These are phyloP conservation scores for Yamadazyma ubonensis DNA, from an alignment of 805 yeast genomes.

Conservation along the genomic window DNA sequence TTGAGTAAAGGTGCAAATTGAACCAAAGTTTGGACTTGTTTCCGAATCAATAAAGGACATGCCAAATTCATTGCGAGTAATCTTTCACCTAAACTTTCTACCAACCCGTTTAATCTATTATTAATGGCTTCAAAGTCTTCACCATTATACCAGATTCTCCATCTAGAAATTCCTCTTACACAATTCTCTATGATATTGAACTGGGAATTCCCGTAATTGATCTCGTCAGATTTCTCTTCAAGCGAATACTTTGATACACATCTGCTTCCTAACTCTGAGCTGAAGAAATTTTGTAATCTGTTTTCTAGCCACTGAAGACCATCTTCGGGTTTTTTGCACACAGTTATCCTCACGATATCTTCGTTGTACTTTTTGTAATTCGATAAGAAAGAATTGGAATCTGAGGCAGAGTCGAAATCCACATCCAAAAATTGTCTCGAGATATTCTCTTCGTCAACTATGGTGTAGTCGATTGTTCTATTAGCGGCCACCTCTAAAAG, in stretches of 20 bases:
- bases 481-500: conserved; percentile 75
- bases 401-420: conserved; percentile 88
- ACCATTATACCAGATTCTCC: conserved; percentile 88
- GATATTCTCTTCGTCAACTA: conserved; percentile 61
- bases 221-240: conserved; percentile 62
- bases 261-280: conserved; percentile 63
- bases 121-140: conserved; percentile 54
- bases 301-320: conserved; percentile 80
- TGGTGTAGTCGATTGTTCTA: conserved; percentile 70
- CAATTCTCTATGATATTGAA: conserved; percentile 86
- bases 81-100: conserved; percentile 71
- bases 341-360: conserved; percentile 83
- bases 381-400: conserved; percentile 68
- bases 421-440: conserved; percentile 69
- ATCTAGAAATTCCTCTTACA: conserved; percentile 87
- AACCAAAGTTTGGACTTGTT: conserved; percentile 87
- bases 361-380: conserved; percentile 83
- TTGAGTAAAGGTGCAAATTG: conserved; percentile 90
- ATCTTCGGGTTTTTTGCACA: conserved; percentile 81
- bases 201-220: conserved; percentile 74
- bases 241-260: conserved; percentile 57
- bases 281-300: conserved; percentile 69
- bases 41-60: conserved; percentile 79
- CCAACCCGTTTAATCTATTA: conserved; percentile 49
- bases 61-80: conserved; percentile 71